Evolutionary conservation across 2,329 filamentous ascomycete genomes (phyloP), one percentile per base, ranked within the genome.

Genomic region (Ascochyta lentis): DNA sequence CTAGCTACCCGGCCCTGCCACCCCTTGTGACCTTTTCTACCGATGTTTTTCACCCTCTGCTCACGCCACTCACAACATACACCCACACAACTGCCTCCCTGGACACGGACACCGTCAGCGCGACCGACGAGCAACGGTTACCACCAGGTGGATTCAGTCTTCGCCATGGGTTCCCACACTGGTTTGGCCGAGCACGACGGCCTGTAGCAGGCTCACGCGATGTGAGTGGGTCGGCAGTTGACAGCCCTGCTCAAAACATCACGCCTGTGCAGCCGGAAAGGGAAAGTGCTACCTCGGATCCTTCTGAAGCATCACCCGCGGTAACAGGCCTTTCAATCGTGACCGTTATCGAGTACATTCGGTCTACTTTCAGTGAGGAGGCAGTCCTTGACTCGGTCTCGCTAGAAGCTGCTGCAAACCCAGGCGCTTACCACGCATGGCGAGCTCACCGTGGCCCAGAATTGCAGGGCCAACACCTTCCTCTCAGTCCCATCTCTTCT

Each of bases 371-470:
- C 73, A 89, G 91, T 62, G 86, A 92, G 55, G 90, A 89, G 58
- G 77, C 80, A 0, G 84, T 96, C 7, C 80, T 98, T 3, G 92
- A 98, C 75, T 84, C 84, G 0, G 80, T 98, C 19, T 89, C 92
- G 1, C 78, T 96, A 0, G 86, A 92, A 61, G 90, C 90, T 16
- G 92, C 93, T 0, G 94, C 91, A 1, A 96, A 98, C 66, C 87
- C 90, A 3, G 91, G 92, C 6, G 95, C 94, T 22, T 98, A 92
- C 89, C 91, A 96, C 77, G 94, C 94, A 4, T 98, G 94, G 94
- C 84, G 87, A 66, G 86, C 90, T 6, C 84, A 94, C 72, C 85
- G 88, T 51, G 78, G 79, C 44, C 78, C 77, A 19, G 45, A 62
- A n/a, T 61, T 71, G 50, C 69, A 70, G 39, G 58, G 58, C 23